These are phyloP conservation scores for Melampsora larici-populina DNA, from an alignment of 1,284 basidiomycete species.

Conservation along the genomic window DNA sequence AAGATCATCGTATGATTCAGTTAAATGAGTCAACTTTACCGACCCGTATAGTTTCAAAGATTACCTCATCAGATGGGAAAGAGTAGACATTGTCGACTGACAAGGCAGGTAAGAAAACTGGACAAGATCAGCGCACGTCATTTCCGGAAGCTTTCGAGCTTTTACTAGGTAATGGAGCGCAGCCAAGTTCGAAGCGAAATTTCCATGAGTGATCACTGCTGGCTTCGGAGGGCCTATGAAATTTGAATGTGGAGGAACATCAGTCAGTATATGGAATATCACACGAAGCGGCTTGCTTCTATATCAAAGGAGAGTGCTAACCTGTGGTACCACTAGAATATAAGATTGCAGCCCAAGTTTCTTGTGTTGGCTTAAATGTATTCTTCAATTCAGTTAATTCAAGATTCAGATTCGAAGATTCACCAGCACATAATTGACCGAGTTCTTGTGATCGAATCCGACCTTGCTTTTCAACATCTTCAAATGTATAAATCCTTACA, in stretches of 20 bases:
- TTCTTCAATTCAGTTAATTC: slow-evolving; percentile 14
- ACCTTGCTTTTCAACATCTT: slow-evolving; percentile 21
- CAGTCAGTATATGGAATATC: background rate
- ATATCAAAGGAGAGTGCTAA: background rate
- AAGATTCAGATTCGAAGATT: background rate
- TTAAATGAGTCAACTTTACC: background rate
- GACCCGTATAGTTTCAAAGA: background rate
- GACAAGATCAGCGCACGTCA: slow-evolving; percentile 19
- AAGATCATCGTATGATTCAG: background rate
- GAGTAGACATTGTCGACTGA: slow-evolving; percentile 10
- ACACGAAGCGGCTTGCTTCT: background rate
- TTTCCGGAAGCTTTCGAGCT: slow-evolving; percentile 8
- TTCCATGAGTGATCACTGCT: slow-evolving; percentile 22
- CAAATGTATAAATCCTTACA: slow-evolving; percentile 19
- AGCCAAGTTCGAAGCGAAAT: slow-evolving; percentile 38
- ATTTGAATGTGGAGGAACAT: background rate
- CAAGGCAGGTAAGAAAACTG: slow-evolving; percentile 42
- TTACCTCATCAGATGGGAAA: background rate
- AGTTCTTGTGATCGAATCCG: background rate
- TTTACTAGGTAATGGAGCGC: slow-evolving; percentile 11
- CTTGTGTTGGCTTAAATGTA: background rate
- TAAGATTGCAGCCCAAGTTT: slow-evolving; percentile 15
- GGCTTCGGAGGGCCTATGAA: slow-evolving; percentile 19
- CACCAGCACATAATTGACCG: background rate
- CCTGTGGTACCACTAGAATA: slow-evolving; percentile 40